A percentile compares a stretch with the other conserved stretches of the same genome.
phyloP scores from a whole-genome alignment of 345 rosid genomes.

The Salix suchowensis region DNA sequence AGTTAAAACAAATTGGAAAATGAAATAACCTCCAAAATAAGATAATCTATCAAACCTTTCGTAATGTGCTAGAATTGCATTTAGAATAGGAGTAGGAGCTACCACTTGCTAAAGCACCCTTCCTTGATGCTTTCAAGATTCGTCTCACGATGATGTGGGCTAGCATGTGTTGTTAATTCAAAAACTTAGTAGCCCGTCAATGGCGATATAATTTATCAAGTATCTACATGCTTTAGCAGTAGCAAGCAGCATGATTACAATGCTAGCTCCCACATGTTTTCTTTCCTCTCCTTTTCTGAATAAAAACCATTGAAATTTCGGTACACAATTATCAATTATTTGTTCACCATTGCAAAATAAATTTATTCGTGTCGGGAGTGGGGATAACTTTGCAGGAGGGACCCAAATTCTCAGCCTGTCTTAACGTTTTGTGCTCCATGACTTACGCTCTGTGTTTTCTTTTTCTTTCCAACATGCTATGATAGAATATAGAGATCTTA shows the following conservation, averaged over 20 bases:
- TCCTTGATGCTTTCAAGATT: too few species aligned
- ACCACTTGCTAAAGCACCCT: background rate
- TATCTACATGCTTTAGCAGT: background rate
- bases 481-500: too few species aligned
- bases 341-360: background rate
- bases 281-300: background rate
- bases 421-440: background rate
- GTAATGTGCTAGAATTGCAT: background rate
- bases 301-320: background rate
- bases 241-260: background rate
- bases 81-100: background rate
- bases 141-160: background rate
- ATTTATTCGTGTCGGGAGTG: background rate
- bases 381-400: background rate
- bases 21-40: background rate
- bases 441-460: background rate
- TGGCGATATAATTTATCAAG: background rate
- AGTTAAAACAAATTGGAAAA: background rate
- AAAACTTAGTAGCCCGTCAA: background rate
- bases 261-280: background rate
- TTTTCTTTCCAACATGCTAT: background rate
- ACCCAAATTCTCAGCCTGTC: background rate
- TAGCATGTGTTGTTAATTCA: background rate
- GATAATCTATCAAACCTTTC: background rate
- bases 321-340: background rate